Base-by-base conservation (phyloP, 208 protist species). In the Crithidia fasciculata region DNA sequence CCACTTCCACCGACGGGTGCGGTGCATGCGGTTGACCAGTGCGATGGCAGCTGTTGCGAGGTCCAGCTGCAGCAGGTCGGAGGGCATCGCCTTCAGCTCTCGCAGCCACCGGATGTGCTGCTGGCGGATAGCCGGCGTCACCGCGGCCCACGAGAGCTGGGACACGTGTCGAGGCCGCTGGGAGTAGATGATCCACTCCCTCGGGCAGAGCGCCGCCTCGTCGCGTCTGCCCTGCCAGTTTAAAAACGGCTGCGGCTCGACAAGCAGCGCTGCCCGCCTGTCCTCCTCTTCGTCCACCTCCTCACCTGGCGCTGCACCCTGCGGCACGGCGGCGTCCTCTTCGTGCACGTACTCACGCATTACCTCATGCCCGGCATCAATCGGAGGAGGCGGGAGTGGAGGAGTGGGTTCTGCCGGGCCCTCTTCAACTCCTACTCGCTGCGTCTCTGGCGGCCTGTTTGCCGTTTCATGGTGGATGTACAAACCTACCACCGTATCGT, bases 211-310 rank as follows among this genome's bases (percentile, higher is more conserved):
- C 55, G 18, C 55, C 55, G 55, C 55, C 55, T 59, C 55, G 55
- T 59, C 28, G 55, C 55, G 55, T 59, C 55, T 59, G 55, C 55
- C 55, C 28, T 41, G 16, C 55, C 55, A 59, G 55, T 59, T 59
- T 41, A 49, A 49, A n/a, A n/a, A n/a, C n/a, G n/a, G n/a, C n/a
- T 0, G 55, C 6, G 55, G 28, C 16, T 8, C 13, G 13, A 59
- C 13, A 40, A 18, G 8, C 16, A 9, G 55, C 8, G 55, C 18
- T 41, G 55, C 55, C 0, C 28, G 55, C 6, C 8, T 59, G 55
- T 18, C 55, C 0, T 18, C 55, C 50, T 36, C 55, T 19, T 8
- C 13, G 6, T 12, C 0, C 1, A 59, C 0, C 5, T 18, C 55
- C 55, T 8, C 55, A 59, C 55, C 55, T 15, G 55, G 45, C 45